Conservation (phyloP, 257 asterid genomes). For the Sherardia arvensis region DNA sequence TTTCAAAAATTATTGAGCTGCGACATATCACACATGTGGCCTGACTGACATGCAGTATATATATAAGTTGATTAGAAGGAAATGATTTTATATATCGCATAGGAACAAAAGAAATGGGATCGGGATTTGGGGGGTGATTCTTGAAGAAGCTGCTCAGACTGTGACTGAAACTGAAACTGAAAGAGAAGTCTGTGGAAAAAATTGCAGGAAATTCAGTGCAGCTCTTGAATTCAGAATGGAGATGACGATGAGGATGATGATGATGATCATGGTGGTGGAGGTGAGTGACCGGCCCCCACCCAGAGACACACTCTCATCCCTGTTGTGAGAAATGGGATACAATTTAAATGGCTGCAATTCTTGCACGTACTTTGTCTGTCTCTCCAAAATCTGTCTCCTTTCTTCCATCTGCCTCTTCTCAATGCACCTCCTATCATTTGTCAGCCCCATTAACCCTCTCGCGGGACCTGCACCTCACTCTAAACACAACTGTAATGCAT, state of each 20-base stretch:
- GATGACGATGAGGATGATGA: slow-evolving; percentile 23
- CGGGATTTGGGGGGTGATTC: slow-evolving; percentile 10
- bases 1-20: slow-evolving; percentile 22
- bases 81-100: slow-evolving; percentile 2
- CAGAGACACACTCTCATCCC: slow-evolving; percentile 32
- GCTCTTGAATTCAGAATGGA: slow-evolving; percentile 22
- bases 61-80: not conserved
- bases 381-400: slow-evolving; percentile 42
- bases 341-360: slow-evolving; percentile 58
- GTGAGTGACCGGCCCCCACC: slow-evolving; percentile 42
- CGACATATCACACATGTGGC: slow-evolving; percentile 18
- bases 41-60: slow-evolving; percentile 22
- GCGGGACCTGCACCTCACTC: slow-evolving; percentile 33
- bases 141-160: slow-evolving; percentile 26
- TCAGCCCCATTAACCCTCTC: slow-evolving; percentile 31
- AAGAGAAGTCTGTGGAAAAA: slow-evolving; percentile 10
- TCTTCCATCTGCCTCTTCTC: slow-evolving; percentile 57
- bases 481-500: not conserved
- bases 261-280: slow-evolving; percentile 18
- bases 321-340: slow-evolving; percentile 44
- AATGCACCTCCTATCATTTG: slow-evolving; percentile 48
- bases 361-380: slow-evolving; percentile 43
- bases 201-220: slow-evolving; percentile 24
- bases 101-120: slow-evolving; percentile 14
- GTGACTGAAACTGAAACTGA: not conserved